Base-by-base conservation (phyloP, 352 stramenopile species). In the Phytophthora cryptogea region DNA sequence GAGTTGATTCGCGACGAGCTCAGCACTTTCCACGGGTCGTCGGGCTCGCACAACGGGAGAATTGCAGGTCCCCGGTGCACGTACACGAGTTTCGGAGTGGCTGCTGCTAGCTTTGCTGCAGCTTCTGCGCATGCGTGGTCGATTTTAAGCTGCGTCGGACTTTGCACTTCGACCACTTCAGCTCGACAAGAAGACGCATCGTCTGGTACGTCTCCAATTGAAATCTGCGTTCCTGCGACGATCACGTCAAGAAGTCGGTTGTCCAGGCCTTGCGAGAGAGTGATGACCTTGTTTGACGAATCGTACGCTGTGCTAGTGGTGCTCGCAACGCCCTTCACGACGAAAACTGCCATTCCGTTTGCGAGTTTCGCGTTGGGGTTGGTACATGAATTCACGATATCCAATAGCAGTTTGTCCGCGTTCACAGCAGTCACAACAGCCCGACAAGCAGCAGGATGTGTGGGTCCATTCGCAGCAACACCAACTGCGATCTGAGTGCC, bases 41-140 rank as follows among this genome's bases (percentile, higher is more conserved):
- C 39, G 0, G 41, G 45, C 2, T 64, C 42, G 28, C 86, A 95
- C 5, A 95, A 56, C 4, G 86, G 84, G 1, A 95, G 49, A 49
- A 90, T 52, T 0, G 81, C 81, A 4, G 86, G 83, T 0, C 86
- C 86, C 44, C 78, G 87, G 55, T 91, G 82, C 0, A 93, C 48
- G 44, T 68, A 70, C 23, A 95, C 59, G 9, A 48, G 36, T 0
- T 78, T 63, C 8, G 55, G 47, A 0, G 63, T 14, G 17, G 8
- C 16, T 36, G 58, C 54, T 39, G 11, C 37, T 53, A 91, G 13
- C n/a, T 72, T 72, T 9, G 32, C 8, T 5, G 41, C 30, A 0
- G 54, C 36, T 46, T 72, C 64, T 6, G 8, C 59, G 10, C 64
- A 72, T 5, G 67, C 43, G 8, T 82, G 64, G 2, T 37, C 40